Base-by-base conservation (phyloP, 2,329 filamentous ascomycete species). In the Colletotrichum siamense region DNA sequence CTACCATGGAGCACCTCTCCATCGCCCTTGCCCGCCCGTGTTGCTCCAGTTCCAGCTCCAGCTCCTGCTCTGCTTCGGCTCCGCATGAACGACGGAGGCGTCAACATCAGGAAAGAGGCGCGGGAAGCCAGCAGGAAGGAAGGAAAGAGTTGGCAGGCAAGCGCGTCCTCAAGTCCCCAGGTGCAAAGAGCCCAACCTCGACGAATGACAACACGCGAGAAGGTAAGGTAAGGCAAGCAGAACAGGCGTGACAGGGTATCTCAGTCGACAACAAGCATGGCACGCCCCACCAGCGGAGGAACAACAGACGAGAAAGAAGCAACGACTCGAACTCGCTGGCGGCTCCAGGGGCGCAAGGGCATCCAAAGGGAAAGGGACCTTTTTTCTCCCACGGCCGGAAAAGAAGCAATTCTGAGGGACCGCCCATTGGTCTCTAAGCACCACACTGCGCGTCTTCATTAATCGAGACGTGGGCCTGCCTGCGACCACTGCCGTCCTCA, bases 231-330 rank as follows among this genome's bases (percentile, higher is more conserved):
- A 72, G 9, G 57, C 34, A 64, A 44, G 15, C 26, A 49, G 66
- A 44, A 8, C 67, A 68, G 39, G 39, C 39, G 28, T 13, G 22
- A 28, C 65, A 59, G 52, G 49, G 66, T 32, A 44, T 59, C 30
- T 57, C 30, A 36, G 64, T 57, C 63, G 36, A 72, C 18, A 59
- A 59, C 39, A 67, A 66, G 69, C 63, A 61, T 75, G 63, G 55
- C 69, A 68, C 62, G 52, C 63, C 73, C 73, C 73, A 75, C 69
- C 30, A 22, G 67, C 66, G 30, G 72, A 72, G 73, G 52, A 75
- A 73, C 64, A 55, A 44, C 73, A 65, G 68, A 62, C 30, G 39
- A 73, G 55, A 22, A 52, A 73, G 71, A 76, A 76, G 73, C 70
- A 76, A 76, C 64, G 57, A 68, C 24, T 44, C 63, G n/a, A 57